Evolutionary conservation across 1,284 basidiomycete species (phyloP), one percentile per base, ranked within the genome.

Genomic region (Termitomyces sp.): DNA sequence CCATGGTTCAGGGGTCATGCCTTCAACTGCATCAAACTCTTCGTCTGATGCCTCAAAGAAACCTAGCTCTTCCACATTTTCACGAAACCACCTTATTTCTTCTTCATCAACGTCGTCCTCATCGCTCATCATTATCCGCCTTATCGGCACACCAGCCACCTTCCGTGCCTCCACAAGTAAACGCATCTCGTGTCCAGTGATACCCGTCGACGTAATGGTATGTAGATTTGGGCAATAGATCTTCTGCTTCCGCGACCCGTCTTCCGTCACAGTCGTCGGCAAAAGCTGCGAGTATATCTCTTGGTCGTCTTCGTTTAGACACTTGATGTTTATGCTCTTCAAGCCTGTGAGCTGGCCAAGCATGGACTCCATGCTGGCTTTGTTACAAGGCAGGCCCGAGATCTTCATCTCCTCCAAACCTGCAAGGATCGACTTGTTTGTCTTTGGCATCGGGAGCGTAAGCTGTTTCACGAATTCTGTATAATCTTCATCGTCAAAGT

Each of bases 401-500:
- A 86, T 68, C 60, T 81, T 82, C 52, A 86, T 67, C 48, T 67
- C 66, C 48, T 78, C 70, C 30, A 85, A 63, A 2, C 69, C 69
- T 19, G 66, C 65, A 26, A 84, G 70, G 36, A 84, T 56, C 2
- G 75, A 74, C 46, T 69, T 68, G 40, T 68, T 69, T 40, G 67
- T 62, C 3, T 67, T 68, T 1, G 68, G 68, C 46, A 67, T 59
- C 0, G 72, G 73, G 2, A 55, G 62, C 19, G 70, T 65, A 26
- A 86, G 70, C 42, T 72, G 68, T 21, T 61, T 60, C 15, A 76
- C 70, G 46, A 86, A 71, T 0, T 72, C 67, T 3, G 71, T 73
- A 59, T 74, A 84, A 54, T 84, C 81, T 24, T 68, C 72, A 2
- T 68, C 63, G 45, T 81, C 76, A 50, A 80, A 78, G 59, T 84